Conservation (phyloP, 23 red algal genomes). For the Gracilaria caudata region DNA sequence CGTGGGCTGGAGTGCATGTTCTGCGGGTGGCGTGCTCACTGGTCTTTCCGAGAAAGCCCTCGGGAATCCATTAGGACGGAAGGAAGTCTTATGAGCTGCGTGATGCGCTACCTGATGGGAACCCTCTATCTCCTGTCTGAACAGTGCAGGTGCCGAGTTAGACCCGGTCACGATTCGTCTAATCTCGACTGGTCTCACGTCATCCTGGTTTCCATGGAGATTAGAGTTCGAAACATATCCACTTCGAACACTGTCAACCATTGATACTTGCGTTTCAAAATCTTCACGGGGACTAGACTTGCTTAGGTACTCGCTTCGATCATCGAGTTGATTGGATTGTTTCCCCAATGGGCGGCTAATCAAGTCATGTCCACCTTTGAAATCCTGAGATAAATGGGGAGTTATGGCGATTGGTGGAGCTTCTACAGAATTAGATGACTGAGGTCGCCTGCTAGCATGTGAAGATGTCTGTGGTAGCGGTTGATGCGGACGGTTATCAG, state of each 20-base stretch:
- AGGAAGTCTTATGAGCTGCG: background rate
- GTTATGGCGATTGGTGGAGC: background rate
- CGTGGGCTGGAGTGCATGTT: background rate
- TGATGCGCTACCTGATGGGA: background rate
- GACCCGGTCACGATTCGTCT: background rate
- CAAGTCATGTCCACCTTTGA: slow-evolving; percentile 17
- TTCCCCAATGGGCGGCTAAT: background rate
- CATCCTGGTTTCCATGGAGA: background rate
- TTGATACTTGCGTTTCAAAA: slow-evolving; percentile 2
- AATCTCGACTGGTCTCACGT: slow-evolving; percentile 1
- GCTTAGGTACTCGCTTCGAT: background rate
- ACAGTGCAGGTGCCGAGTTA: background rate
- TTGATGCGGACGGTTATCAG: background rate
- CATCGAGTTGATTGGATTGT: background rate
- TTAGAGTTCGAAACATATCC: background rate
- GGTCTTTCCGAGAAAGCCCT: slow-evolving; percentile 25
- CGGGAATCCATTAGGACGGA: slow-evolving; percentile 19
- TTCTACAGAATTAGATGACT: slow-evolving; percentile 40
- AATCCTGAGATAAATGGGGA: slow-evolving; percentile 2
- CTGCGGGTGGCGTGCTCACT: slow-evolving; percentile 11
- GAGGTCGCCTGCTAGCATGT: slow-evolving; percentile 25
- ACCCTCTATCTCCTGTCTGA: background rate
- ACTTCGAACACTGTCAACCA: background rate
- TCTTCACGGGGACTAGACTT: slow-evolving; percentile 8
- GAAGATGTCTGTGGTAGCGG: slow-evolving; percentile 28